A percentile compares a stretch with the other conserved stretches of the same genome.
phyloP scores from a whole-genome alignment of 2,329 filamentous ascomycete species.

The Zymoseptoria passerinii region DNA sequence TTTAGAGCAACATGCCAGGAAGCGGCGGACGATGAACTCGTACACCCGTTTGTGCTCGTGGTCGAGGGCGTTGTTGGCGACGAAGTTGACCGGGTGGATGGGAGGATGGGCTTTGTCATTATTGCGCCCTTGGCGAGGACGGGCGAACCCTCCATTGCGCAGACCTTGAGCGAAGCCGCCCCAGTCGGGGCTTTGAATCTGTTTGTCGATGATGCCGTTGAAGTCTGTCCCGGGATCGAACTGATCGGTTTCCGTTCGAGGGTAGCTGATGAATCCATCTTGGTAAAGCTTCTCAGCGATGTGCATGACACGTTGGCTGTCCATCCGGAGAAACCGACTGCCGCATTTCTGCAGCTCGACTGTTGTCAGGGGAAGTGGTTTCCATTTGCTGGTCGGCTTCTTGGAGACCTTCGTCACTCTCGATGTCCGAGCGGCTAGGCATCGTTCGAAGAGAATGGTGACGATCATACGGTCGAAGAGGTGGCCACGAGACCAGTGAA shows the following conservation, averaged over 20 bases:
- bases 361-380: slow-evolving; percentile 85
- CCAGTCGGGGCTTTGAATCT: slow-evolving; percentile 69
- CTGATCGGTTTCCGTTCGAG: slow-evolving; percentile 91
- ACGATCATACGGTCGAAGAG: slow-evolving; percentile 83
- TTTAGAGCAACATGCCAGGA: slow-evolving; percentile 90
- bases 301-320: slow-evolving; percentile 81
- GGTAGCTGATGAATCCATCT: slow-evolving; percentile 94
- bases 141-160: slow-evolving; percentile 65
- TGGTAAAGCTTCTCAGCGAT: slow-evolving; percentile 82
- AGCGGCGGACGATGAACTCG: slow-evolving; percentile 84
- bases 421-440: slow-evolving; percentile 65
- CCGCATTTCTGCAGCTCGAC: slow-evolving; percentile 96
- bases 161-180: slow-evolving; percentile 70
- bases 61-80: slow-evolving; percentile 51
- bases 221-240: slow-evolving; percentile 89
- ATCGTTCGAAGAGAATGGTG: slow-evolving; percentile 76
- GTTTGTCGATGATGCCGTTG: slow-evolving; percentile 69
- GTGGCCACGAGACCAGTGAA: slow-evolving; percentile 72
- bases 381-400: slow-evolving; percentile 90
- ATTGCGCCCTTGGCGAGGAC: slow-evolving; percentile 73
- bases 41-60: slow-evolving; percentile 65
- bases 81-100: slow-evolving; percentile 91
- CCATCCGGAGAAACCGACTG: slow-evolving; percentile 80
- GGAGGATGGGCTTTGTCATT: slow-evolving; percentile 97
- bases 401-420: slow-evolving; percentile 78